Evolutionary conservation across 225 moss, liverwort and hornwort species (phyloP).

Genomic region (Ulota crispa): DNA sequence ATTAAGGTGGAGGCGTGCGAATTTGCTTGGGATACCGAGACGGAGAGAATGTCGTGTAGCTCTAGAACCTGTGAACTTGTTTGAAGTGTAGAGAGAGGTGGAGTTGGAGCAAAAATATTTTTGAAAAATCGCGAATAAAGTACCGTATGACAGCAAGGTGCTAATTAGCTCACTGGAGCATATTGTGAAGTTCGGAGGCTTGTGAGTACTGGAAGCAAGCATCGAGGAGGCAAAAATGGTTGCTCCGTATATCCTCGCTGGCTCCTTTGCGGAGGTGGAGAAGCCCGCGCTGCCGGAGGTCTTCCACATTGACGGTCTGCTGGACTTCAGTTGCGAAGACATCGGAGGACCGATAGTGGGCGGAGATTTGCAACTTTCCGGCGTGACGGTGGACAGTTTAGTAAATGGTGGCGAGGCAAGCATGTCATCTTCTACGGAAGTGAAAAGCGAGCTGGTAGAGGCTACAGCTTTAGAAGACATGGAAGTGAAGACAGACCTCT

Average conservation of each 20-base stretch:
- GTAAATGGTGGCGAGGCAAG: constrained; percentile 23
- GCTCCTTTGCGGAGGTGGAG: constrained; percentile 22
- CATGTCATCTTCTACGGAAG: constrained; percentile 29
- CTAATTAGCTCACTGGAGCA: constrained; percentile 2
- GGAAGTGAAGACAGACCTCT: constrained; percentile 53
- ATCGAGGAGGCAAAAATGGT: constrained; percentile 15
- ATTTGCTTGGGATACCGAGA: constrained; percentile 1
- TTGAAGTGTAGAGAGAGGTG: neutral
- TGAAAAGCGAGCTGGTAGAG: neutral
- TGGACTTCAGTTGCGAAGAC: constrained; percentile 88
- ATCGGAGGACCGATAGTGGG: constrained; percentile 83
- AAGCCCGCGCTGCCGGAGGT: constrained; percentile 33
- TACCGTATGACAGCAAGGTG: neutral
- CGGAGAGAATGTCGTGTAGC: neutral
- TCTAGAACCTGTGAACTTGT: neutral
- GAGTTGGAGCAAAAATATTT: neutral
- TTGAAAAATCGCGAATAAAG: neutral
- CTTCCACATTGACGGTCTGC: constrained; percentile 78
- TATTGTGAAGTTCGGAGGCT: neutral
- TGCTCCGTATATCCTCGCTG: neutral
- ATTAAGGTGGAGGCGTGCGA: constrained; percentile 2
- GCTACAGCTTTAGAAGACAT: constrained; percentile 14
- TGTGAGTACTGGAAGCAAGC: neutral
- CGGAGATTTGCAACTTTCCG: constrained; percentile 48
- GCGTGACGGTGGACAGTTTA: constrained; percentile 45